phyloP scores from a whole-genome alignment of 495 filamentous ascomycete species.

The Rhypophila decipiens region DNA sequence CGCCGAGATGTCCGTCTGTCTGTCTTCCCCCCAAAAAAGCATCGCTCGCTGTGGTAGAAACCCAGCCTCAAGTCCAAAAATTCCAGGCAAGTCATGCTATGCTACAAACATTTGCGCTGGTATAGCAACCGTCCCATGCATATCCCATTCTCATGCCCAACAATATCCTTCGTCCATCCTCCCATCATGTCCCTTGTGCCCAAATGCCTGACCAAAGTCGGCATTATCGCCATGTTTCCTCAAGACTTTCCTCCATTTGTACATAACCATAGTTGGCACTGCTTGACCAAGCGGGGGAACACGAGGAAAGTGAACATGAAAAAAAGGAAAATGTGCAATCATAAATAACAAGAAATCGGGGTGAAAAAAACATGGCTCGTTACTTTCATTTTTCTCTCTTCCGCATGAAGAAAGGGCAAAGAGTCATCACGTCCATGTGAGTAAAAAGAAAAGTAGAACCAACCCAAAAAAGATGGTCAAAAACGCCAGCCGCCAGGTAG shows the following conservation, averaged over 20 bases:
- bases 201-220: neutral
- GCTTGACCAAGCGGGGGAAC: too few species aligned
- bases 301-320: too few species aligned
- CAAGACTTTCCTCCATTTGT: neutral
- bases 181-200: neutral
- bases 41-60: neutral
- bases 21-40: neutral
- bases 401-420: neutral
- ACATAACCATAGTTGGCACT: neutral
- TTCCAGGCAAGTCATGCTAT: too few species aligned
- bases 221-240: neutral
- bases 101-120: too few species aligned
- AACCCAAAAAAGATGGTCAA: neutral
- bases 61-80: too few species aligned
- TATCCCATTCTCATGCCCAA: too few species aligned
- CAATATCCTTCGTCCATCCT: neutral
- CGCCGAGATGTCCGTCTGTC: too few species aligned
- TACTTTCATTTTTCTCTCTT: constrained; percentile 22
- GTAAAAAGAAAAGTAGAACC: constrained; percentile 7
- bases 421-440: constrained; percentile 13
- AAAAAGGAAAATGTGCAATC: neutral
- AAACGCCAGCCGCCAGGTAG: too few species aligned
- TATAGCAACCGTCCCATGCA: too few species aligned
- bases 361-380: constrained; percentile 20
- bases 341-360: neutral